phyloP scores from a whole-genome alignment of 176 grass and related monocot genomes.

The Cenchrus americanus region DNA sequence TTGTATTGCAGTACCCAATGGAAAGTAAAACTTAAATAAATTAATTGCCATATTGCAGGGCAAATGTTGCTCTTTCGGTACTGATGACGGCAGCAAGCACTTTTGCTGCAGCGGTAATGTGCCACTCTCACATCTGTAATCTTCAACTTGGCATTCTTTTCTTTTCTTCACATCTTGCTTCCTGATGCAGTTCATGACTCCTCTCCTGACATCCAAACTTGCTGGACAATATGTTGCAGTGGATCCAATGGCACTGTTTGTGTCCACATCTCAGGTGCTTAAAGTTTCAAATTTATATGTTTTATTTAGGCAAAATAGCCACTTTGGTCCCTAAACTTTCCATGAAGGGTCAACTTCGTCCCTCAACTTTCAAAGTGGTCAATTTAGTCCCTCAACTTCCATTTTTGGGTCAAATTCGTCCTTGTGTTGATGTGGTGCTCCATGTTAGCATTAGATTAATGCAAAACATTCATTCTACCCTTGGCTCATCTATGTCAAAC shows the following conservation, averaged over 20 bases:
- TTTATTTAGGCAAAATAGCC: background rate
- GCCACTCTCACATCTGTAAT: conserved; percentile 23
- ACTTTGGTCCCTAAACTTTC: no score
- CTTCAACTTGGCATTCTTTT: background rate
- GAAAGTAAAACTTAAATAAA: background rate
- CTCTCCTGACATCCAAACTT: conserved; percentile 85
- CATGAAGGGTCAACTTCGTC: no score
- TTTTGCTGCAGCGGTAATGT: conserved; percentile 77
- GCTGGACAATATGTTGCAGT: conserved; percentile 92
- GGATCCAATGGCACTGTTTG: conserved; percentile 79
- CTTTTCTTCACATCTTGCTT: background rate
- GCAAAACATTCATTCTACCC: no score
- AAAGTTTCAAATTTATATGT: background rate
- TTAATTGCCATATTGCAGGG: conserved; percentile 54
- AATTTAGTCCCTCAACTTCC: no score
- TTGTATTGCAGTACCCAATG: background rate
- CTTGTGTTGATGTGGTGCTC: no score
- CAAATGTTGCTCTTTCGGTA: conserved; percentile 91
- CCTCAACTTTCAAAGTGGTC: no score
- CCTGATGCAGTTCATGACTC: conserved; percentile 82
- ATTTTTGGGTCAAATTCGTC: no score
- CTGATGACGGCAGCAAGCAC: conserved; percentile 94
- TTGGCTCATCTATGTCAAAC: no score
- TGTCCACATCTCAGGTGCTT: conserved; percentile 84
- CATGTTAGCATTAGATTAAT: no score